phyloP scores from a whole-genome alignment of 1,139 yeast genomes.

The Yamadazyma mexicana region DNA sequence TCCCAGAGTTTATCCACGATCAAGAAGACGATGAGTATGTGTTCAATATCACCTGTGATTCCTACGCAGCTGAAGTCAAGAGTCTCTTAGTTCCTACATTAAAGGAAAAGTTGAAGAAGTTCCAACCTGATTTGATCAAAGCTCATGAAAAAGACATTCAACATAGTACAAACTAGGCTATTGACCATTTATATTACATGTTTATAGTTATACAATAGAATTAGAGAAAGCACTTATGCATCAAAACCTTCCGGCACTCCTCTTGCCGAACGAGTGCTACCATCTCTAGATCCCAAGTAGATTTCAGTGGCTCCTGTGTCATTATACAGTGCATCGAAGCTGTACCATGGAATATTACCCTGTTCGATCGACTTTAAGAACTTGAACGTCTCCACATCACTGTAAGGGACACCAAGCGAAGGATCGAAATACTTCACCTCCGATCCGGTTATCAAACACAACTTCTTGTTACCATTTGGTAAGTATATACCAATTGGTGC shows the following conservation, averaged over 20 bases:
- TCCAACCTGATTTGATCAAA: slow-evolving; percentile 60
- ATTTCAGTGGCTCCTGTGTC: slow-evolving; percentile 63
- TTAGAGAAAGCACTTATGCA: slow-evolving; percentile 9
- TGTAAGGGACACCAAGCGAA: slow-evolving; percentile 79
- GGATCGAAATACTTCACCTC: slow-evolving; percentile 89
- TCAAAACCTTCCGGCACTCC: slow-evolving; percentile 90
- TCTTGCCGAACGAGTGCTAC: slow-evolving; percentile 60
- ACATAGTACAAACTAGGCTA: slow-evolving; percentile 29
- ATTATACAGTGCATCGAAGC: slow-evolving; percentile 33
- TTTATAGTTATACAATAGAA: not conserved
- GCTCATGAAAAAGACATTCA: slow-evolving; percentile 65
- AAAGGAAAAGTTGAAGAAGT: slow-evolving; percentile 47
- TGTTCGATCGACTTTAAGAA: slow-evolving; percentile 66
- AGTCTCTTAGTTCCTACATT: slow-evolving; percentile 53
- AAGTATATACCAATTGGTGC: slow-evolving; percentile 75
- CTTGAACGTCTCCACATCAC: slow-evolving; percentile 76
- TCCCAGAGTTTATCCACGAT: slow-evolving; percentile 76
- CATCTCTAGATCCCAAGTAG: slow-evolving; percentile 58
- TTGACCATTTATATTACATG: not conserved
- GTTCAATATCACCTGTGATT: slow-evolving; percentile 47
- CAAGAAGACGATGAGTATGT: slow-evolving; percentile 64
- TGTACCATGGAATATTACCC: slow-evolving; percentile 71
- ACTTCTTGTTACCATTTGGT: slow-evolving; percentile 68
- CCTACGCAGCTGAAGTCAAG: slow-evolving; percentile 38
- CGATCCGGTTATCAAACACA: slow-evolving; percentile 76